Base-by-base conservation (phyloP, 495 filamentous ascomycete genomes). In the Penicillium silybi region DNA sequence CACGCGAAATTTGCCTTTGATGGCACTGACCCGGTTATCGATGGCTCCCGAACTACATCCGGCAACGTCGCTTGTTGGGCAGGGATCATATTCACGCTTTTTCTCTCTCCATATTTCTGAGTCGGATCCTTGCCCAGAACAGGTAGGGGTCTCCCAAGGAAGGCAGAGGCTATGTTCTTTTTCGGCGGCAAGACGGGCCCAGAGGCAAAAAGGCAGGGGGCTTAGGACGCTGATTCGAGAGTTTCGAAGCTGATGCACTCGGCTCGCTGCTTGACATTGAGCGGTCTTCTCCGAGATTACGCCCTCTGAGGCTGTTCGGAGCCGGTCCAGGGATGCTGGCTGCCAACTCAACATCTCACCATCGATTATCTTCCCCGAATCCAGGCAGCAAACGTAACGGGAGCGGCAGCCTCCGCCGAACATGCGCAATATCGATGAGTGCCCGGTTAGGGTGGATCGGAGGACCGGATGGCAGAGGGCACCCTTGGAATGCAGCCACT, bases 321-420 rank as follows among this genome's bases (percentile, higher is more conserved):
- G 52, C 46, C 37, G 37, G 41, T 58, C 48, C 61, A 60, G 48
- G 53, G 44, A 61, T 66, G 62, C 52, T 55, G 67, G 67, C 58
- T 74, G 68, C 66, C 65, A 72, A 63, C 54, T 66, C 64, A 59
- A 63, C 52, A 58, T 61, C 51, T 52, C 54, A 60, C 49, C 65
- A 66, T 67, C 63, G 61, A 61, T 68, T 50, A 56, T 49, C 54
- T 52, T 55, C 51, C 37, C 56, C 50, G 35, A 50, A 35, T 55
- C 23, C 46, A 53, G 48, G 54, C 34, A 55, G 50, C 34, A 35
- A 43, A 53, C 48, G 53, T 57, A 56, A 48, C 57, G 35, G 26
- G 50, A 61, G 53, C 53, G 51, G 57, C 57, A 52, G 53, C 18
- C 41, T 32, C 64, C 64, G 65, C 57, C 41, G 61, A 68, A 67